Conservation (phyloP, 2,329 filamentous ascomycete species). For the Emericellopsis cladophorae region DNA sequence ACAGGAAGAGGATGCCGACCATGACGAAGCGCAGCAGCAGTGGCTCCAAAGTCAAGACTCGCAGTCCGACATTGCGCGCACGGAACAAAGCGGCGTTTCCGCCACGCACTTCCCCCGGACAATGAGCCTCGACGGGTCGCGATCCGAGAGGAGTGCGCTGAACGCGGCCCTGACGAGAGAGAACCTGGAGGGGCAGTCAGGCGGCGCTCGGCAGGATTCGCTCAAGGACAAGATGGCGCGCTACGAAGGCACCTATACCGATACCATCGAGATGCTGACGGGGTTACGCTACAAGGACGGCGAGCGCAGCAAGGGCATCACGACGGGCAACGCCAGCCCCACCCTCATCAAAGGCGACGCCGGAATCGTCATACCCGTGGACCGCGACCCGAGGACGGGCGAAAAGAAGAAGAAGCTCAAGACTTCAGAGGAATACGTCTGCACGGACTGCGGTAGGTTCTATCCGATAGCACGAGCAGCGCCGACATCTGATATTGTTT, state of each 20-base stretch:
- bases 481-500: background rate
- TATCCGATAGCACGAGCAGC: background rate
- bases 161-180: conserved; percentile 65
- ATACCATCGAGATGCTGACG: conserved; percentile 88
- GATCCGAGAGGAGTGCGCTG: conserved; percentile 49
- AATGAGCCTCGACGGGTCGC: conserved; percentile 39
- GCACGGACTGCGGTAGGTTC: conserved; percentile 72
- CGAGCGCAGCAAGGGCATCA: conserved; percentile 77
- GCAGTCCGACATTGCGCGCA: conserved; percentile 38
- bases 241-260: conserved; percentile 68
- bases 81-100: conserved; percentile 28
- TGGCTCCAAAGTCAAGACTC: conserved; percentile 47
- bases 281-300: conserved; percentile 80
- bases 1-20: conserved; percentile 73
- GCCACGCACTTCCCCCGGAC: conserved; percentile 14
- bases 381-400: conserved; percentile 58
- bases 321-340: conserved; percentile 71
- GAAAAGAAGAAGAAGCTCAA: conserved; percentile 88
- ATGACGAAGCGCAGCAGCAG: conserved; percentile 50
- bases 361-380: conserved; percentile 71
- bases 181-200: conserved; percentile 58
- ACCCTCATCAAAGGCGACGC: conserved; percentile 74
- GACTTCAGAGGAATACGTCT: conserved; percentile 77
- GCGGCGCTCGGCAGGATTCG: conserved; percentile 56
- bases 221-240: conserved; percentile 77